Percentiles rank a stretch among this genome's conserved stretches.
Evolutionary conservation across 768 basidiomycete species (phyloP).

Genomic region (Tremella mesenterica): DNA sequence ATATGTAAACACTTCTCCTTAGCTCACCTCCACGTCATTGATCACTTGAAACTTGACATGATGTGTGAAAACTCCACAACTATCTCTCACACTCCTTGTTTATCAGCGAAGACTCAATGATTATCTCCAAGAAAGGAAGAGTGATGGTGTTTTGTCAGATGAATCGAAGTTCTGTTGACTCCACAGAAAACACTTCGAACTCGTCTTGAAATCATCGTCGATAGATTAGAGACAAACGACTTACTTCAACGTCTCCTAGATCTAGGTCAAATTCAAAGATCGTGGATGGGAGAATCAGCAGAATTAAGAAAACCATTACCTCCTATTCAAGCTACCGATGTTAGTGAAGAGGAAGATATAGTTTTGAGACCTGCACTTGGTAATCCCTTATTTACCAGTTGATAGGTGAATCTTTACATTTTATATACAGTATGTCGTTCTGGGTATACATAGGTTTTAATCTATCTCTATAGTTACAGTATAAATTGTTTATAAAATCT

Average conservation of each 20-base stretch:
- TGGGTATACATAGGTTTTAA: no score
- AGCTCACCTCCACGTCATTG: no score
- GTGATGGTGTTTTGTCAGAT: neutral
- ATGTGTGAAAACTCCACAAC: no score
- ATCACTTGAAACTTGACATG: no score
- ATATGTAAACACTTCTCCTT: no score
- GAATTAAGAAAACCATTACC: neutral
- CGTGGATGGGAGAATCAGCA: neutral
- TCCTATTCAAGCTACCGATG: slow-evolving; percentile 16
- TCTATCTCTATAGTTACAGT: no score
- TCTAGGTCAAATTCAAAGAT: neutral
- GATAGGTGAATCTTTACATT: no score
- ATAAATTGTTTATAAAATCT: no score
- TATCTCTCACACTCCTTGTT: neutral
- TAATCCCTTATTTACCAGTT: no score
- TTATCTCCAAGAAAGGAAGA: no score
- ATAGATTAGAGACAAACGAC: slow-evolving; percentile 35
- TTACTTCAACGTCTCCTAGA: slow-evolving; percentile 24
- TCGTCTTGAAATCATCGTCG: slow-evolving; percentile 11
- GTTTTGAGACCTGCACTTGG: slow-evolving; percentile 4
- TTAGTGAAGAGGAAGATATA: slow-evolving; percentile 11
- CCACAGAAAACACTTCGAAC: slow-evolving; percentile 17
- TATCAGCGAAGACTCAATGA: no score
- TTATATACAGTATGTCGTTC: no score
- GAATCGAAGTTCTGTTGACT: neutral